Conservation (phyloP, 2,329 filamentous ascomycete species). For the Alternaria sp. region DNA sequence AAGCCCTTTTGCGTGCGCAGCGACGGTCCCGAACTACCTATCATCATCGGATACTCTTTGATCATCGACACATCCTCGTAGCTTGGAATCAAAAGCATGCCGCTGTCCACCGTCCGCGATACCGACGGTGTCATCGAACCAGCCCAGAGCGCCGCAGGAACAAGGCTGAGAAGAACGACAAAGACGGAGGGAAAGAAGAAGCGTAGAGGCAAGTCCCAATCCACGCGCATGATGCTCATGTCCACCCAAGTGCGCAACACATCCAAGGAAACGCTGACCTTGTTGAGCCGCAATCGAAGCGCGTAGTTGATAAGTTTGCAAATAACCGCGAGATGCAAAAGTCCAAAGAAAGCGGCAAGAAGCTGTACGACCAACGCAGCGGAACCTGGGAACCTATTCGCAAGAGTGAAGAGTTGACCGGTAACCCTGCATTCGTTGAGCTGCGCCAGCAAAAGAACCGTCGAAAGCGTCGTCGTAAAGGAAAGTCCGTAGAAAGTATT, state of each 20-base stretch:
- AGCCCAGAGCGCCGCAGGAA: conserved; percentile 37
- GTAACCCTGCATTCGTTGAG: conserved; percentile 30
- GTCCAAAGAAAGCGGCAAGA: conserved; percentile 34
- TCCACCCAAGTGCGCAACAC: conserved; percentile 37
- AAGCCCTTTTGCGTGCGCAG: conserved; percentile 30
- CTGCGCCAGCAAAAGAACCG: conserved; percentile 24
- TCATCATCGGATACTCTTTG: conserved; percentile 36
- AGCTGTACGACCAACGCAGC: conserved; percentile 34
- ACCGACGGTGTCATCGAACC: conserved; percentile 38
- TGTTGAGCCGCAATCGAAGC: conserved; percentile 29
- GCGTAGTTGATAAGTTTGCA: conserved; percentile 40
- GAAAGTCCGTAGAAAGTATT: conserved; percentile 37
- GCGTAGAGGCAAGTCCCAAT: conserved; percentile 38
- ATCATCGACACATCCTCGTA: conserved; percentile 35
- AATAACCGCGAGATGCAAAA: conserved; percentile 36
- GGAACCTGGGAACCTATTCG: conserved; percentile 29
- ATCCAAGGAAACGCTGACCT: conserved; percentile 34
- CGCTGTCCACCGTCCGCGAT: conserved; percentile 17
- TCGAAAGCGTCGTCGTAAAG: conserved; percentile 30
- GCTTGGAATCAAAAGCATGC: conserved; percentile 28
- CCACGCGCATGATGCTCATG: conserved; percentile 30
- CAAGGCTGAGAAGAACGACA: conserved; percentile 30
- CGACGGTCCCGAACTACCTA: conserved; percentile 31
- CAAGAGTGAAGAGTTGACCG: conserved; percentile 23
- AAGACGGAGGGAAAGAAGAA: conserved; percentile 35